Percentiles rank a stretch among this genome's conserved stretches.
Conservation (phyloP, 2,329 filamentous ascomycete species). For the Colletotrichum sp. region DNA sequence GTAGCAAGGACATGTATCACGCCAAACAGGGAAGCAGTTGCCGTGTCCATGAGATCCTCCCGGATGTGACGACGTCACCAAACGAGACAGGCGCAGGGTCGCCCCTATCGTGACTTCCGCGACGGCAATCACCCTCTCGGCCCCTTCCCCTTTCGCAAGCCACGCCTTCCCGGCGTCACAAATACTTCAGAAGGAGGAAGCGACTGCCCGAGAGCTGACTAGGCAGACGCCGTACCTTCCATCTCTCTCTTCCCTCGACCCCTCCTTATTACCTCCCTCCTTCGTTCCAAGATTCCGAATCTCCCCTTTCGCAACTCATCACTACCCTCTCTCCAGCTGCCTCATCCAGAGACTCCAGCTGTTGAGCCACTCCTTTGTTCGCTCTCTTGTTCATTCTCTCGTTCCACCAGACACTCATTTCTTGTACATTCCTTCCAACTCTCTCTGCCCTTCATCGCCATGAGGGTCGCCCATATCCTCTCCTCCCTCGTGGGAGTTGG, state of each 20-base stretch:
- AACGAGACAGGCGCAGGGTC: neutral
- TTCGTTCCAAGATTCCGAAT: neutral
- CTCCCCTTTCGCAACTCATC: neutral
- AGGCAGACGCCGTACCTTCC: neutral
- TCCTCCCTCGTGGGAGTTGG: constrained; percentile 1
- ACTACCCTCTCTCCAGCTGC: neutral
- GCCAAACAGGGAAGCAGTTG: neutral
- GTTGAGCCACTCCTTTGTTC: neutral
- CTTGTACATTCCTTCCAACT: neutral
- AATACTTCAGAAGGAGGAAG: neutral
- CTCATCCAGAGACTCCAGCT: neutral
- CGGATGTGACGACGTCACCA: neutral
- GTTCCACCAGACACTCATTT: constrained; percentile 1
- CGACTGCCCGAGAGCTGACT: neutral
- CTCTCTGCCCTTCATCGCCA: neutral
- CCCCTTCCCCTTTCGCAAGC: neutral
- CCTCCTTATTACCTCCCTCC: neutral
- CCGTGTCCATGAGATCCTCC: neutral
- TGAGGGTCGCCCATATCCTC: constrained; percentile 12
- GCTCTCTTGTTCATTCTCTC: neutral
- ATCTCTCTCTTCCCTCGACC: neutral
- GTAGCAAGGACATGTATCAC: neutral
- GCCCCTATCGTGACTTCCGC: neutral
- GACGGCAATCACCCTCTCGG: neutral
- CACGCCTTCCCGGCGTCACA: neutral